Percentiles rank a stretch among this genome's conserved stretches.
Evolutionary conservation across 805 yeast species (phyloP).

Genomic region (Suhomyces sp.): DNA sequence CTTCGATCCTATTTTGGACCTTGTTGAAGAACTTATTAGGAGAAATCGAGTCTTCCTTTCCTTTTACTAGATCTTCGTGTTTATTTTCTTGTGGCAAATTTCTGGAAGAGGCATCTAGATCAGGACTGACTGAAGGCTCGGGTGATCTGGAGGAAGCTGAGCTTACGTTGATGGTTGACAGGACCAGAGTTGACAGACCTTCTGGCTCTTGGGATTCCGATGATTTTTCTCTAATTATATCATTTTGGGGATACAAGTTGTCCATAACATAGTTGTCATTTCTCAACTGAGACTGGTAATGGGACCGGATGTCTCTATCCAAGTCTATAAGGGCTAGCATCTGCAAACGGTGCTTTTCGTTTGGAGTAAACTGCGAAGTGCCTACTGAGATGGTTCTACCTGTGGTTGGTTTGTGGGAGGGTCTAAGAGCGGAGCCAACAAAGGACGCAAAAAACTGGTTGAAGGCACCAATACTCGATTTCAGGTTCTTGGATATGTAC

Average conservation of each 20-base stretch:
- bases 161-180: neutral
- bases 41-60: neutral
- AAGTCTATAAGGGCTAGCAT: neutral
- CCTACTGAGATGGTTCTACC: too few species aligned
- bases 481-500: neutral
- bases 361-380: neutral
- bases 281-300: neutral
- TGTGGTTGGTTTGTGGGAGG: neutral
- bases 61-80: neutral
- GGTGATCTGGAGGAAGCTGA: neutral
- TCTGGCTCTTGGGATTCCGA: too few species aligned
- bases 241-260: neutral
- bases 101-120: neutral
- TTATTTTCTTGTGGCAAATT: neutral
- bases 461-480: neutral
- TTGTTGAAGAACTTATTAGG: conserved; percentile 4
- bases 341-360: neutral
- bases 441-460: neutral
- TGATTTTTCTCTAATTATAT: neutral
- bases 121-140: neutral
- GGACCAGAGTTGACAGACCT: too few species aligned
- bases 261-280: neutral
- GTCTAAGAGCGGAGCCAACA: neutral
- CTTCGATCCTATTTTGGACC: neutral
- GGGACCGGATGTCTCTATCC: neutral